Evolutionary conservation across 768 basidiomycete genomes (phyloP), one percentile per base, ranked within the genome.

Genomic region (Pleurotus eryngii): DNA sequence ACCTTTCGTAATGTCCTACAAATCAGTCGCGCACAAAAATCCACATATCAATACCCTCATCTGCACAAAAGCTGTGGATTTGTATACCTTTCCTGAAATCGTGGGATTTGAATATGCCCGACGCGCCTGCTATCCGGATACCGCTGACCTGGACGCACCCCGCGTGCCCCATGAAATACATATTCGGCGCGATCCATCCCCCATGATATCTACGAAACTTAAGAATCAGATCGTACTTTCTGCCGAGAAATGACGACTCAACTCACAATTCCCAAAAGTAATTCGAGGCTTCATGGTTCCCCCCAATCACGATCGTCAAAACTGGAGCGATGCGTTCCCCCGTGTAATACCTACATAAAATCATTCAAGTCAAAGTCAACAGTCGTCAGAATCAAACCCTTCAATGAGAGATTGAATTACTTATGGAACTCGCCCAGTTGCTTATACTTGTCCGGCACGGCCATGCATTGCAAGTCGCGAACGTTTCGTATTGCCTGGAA

Each of bases 271-370:
- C 97, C 89, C 92, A 95, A 74, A 98, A 79, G 67, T 98, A 97
- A 63, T 95, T 97, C 18, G 92, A 95, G 1, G 93, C 93, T 72
- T 98, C 97, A 69, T 98, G 97, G 67, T 98, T 98, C 7, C 97
- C 97, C 14, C 97, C 97, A 65, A 98, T 97, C 49, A 98, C 85
- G 11, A 99, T 76, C 0, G 97, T 99, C 68, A 96, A 72, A 3
- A 96, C 70, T 0, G 95, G 94, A 2, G 96, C 95, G n/a, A 62
- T 73, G 65, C 78, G 86, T 66, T 89, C 78, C 1, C 93, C 92
- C 1, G 84, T 86, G 66, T 99, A 98, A 70, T 98, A 99, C 65
- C 90, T 92, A 46, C 46, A 35, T 35, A 35, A 35, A 35, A 1
- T 8, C 30, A 8, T 35, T 35, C 30, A 35, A 35, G 24, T 24